Base-by-base conservation (phyloP, 495 filamentous ascomycete species). In the Neurospora tetrasperma region DNA sequence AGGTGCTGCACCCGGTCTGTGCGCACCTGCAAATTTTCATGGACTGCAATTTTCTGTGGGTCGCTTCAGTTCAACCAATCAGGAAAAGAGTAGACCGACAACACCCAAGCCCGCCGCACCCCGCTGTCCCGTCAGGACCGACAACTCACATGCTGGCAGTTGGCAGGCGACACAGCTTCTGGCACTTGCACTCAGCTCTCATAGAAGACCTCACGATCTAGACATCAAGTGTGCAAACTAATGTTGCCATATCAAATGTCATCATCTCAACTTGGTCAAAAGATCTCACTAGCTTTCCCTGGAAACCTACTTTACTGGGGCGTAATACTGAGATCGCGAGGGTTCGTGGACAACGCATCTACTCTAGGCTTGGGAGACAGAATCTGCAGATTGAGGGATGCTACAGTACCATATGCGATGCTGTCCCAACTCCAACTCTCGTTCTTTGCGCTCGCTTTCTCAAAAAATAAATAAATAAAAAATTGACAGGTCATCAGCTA, bases 1-100 rank as follows among this genome's bases (percentile, higher is more conserved):
- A 66, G 54, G 54, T 75, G 80, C 42, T 72, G 4, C 79, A n/a
- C 86, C 39, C 71, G 80, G 79, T 44, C 79, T 69, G 79, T 82
- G 80, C 80, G 71, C 75, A 31, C 14, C 85, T 69, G 89, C 87
- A 74, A 76, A 75, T 54, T 81, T 85, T 70, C 54, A 31, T 66
- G 20, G 48, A 42, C 66, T 66, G 54, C 27, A 66, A 35, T 35
- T 35, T 14, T 1, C 14, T 66, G 54, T 66, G 54, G 54, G 9
- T 1, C 54, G 27, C 2, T 27, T 14, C 31, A 18, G 1, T 11
- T 1, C 27, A 18, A 12, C 54, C 54, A 35, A 31, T 66, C 27
- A 66, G 1, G 54, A 14, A 66, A 5, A 35, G 12, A 35, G 0
- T 3, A 4, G 27, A 27, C n/a, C n/a, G n/a, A n/a, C 54, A 8